Evolutionary conservation across 768 basidiomycete genomes (phyloP).

Genomic region (Russula sp.): DNA sequence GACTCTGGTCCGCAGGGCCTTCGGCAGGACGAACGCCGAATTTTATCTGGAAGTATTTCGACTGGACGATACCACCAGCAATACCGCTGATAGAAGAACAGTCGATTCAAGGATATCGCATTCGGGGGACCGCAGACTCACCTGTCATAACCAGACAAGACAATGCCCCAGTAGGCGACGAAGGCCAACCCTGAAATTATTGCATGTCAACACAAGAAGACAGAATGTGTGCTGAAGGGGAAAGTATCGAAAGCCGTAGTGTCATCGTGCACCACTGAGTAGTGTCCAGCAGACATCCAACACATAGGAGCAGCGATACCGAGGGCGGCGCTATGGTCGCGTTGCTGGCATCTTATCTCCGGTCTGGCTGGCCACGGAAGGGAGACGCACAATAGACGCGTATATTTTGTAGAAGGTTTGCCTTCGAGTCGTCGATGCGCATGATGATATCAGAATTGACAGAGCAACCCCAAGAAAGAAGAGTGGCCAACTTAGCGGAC

Average conservation of each 20-base stretch:
- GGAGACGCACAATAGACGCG: constrained; percentile 55
- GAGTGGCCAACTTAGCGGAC: not conserved
- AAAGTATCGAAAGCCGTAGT: not conserved
- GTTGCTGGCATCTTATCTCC: not conserved
- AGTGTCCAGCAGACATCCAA: not conserved
- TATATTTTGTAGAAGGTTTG: constrained; percentile 44
- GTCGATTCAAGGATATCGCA: constrained; percentile 20
- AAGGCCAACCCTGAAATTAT: constrained; percentile 56
- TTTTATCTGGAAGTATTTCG: constrained; percentile 51
- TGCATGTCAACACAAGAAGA: not conserved
- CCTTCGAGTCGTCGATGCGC: constrained; percentile 1
- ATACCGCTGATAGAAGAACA: constrained; percentile 41
- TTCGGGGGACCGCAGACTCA: constrained; percentile 30
- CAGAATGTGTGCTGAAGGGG: not conserved
- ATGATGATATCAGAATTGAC: not conserved
- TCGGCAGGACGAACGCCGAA: constrained; percentile 52
- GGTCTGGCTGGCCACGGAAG: not conserved
- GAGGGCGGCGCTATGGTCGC: too few relatives aligned
- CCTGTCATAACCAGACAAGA: constrained; percentile 82
- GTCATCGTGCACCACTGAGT: not conserved
- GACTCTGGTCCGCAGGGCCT: constrained; percentile 36
- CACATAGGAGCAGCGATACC: too few relatives aligned
- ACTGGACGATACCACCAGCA: constrained; percentile 63
- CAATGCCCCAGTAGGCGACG: constrained; percentile 69
- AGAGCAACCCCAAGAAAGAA: not conserved